These are phyloP conservation scores for Peterozyma xylosa DNA, from an alignment of 805 yeast genomes.

Conservation along the genomic window DNA sequence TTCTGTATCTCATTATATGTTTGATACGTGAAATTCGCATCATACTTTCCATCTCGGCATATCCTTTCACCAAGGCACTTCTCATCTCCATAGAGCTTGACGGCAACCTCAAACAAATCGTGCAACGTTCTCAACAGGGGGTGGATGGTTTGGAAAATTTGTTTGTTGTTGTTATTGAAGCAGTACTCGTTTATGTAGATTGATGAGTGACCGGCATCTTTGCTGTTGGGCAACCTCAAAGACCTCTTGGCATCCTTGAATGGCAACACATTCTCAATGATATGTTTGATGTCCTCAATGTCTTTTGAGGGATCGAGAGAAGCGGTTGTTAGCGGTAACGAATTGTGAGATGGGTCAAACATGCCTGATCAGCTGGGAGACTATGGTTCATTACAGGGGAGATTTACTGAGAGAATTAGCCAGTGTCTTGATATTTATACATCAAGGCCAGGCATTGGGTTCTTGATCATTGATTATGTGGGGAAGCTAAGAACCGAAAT, in stretches of 20 bases:
- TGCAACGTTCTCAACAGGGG: slow-evolving; percentile 36
- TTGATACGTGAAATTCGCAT: slow-evolving; percentile 3
- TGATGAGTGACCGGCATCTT: slow-evolving; percentile 3
- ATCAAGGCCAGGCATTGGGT: too few relatives aligned
- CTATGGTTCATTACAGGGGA: neutral
- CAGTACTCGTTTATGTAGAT: slow-evolving; percentile 3
- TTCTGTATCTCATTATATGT: neutral
- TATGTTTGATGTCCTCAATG: neutral
- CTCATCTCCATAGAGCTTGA: slow-evolving; percentile 23
- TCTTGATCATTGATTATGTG: too few relatives aligned
- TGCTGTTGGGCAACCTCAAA: slow-evolving; percentile 1
- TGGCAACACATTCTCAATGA: slow-evolving; percentile 2
- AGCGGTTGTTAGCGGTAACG: neutral
- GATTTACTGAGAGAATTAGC: neutral
- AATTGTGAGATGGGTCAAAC: neutral
- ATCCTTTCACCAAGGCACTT: slow-evolving; percentile 41
- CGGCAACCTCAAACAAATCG: slow-evolving; percentile 35
- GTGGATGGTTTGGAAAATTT: slow-evolving; percentile 16
- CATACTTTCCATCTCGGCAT: slow-evolving; percentile 13
- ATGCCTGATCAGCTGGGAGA: too few relatives aligned
- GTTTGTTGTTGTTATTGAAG: neutral
- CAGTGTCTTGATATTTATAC: neutral
- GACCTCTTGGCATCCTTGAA: neutral
- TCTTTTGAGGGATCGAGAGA: slow-evolving; percentile 1
- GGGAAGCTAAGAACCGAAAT: too few relatives aligned